phyloP scores from a whole-genome alignment of 306 rosid genomes.

The Gastrolobium villosum region DNA sequence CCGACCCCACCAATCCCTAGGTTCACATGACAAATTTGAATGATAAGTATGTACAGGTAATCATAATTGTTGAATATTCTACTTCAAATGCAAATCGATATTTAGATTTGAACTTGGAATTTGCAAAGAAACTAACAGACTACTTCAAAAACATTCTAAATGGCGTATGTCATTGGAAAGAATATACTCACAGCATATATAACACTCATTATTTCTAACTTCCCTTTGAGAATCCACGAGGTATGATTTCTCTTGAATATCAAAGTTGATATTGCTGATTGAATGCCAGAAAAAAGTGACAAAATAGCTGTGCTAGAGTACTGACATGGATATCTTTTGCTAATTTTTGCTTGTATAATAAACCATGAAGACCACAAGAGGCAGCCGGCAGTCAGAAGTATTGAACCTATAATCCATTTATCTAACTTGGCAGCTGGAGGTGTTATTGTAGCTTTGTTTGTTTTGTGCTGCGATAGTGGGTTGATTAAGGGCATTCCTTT shows the following conservation, averaged over 20 bases:
- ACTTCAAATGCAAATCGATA: background rate
- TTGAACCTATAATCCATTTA: conserved; percentile 75
- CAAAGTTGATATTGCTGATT: conserved; percentile 68
- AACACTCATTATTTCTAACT: conserved; percentile 66
- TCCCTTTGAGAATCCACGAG: conserved; percentile 72
- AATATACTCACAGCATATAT: conserved; percentile 71
- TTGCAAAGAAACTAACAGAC: conserved; percentile 19
- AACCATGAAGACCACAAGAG: conserved; percentile 94
- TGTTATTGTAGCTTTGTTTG: conserved; percentile 9
- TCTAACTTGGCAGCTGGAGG: conserved; percentile 44
- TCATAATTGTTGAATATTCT: background rate
- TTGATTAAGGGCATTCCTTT: conserved; percentile 70
- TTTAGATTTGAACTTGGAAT: conserved; percentile 15
- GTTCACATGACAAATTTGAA: conserved; percentile 33
- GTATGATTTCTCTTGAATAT: conserved; percentile 57
- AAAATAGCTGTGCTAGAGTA: conserved; percentile 87
- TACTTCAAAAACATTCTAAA: conserved; percentile 6
- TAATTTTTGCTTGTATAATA: conserved; percentile 77
- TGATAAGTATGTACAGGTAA: conserved; percentile 8
- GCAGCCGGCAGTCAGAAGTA: conserved; percentile 64
- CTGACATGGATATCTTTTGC: conserved; percentile 73
- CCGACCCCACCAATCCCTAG: conserved; percentile 94
- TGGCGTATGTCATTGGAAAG: conserved; percentile 20
- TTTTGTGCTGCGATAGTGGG: conserved; percentile 38
- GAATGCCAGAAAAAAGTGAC: conserved; percentile 76